These are phyloP conservation scores for Saksenaea oblongispora DNA, from an alignment of 371 early-diverging fungal species.

Conservation along the genomic window DNA sequence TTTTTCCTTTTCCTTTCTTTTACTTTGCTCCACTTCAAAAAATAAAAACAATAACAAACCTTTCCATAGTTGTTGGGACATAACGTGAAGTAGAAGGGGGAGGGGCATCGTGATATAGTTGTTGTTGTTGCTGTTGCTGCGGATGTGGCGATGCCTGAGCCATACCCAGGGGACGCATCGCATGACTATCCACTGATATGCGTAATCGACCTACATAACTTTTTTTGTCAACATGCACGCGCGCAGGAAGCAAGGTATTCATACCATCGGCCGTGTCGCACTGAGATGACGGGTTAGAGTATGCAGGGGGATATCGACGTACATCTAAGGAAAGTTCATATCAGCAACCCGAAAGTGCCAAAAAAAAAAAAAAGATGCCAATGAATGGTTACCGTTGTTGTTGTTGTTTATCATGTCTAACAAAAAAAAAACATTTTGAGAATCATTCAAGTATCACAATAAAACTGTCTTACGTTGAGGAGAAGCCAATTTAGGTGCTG, in stretches of 20 bases:
- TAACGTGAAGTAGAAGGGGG: not conserved
- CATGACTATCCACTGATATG: not conserved
- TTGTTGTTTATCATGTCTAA: not conserved
- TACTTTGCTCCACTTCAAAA: not conserved
- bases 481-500: not conserved
- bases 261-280: constrained; percentile 1
- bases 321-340: not conserved
- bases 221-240: constrained; percentile 1
- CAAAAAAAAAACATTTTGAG: not conserved
- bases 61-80: not conserved
- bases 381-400: not conserved
- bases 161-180: constrained; percentile 2
- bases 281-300: not conserved
- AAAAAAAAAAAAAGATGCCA: not conserved
- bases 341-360: not conserved
- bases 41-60: not conserved
- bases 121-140: not conserved
- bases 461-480: not conserved
- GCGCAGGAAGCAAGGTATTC: not conserved
- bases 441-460: not conserved
- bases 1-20: no score
- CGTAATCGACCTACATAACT: not conserved
- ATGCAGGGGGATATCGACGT: constrained; percentile 1
- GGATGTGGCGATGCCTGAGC: constrained; percentile 2
- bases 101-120: not conserved